These are phyloP conservation scores for Kuraishia cidri DNA, from an alignment of 805 yeast species.

Conservation along the genomic window DNA sequence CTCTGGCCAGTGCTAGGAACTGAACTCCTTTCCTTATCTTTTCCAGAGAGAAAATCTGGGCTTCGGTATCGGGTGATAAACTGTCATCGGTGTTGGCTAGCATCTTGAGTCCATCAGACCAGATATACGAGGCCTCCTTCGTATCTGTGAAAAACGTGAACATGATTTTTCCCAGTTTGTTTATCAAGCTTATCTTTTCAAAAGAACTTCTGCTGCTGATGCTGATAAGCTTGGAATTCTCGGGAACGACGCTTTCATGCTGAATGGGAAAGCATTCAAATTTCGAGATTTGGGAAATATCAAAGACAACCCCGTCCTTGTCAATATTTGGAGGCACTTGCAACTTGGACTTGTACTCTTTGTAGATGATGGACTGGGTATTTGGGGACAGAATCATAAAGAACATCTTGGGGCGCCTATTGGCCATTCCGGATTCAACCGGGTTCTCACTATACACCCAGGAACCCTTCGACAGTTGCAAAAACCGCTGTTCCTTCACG, in stretches of 20 bases:
- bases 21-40: constrained; percentile 41
- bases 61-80: constrained; percentile 32
- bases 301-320: constrained; percentile 43
- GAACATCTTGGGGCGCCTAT: constrained; percentile 29
- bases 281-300: constrained; percentile 38
- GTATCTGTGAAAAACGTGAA: constrained; percentile 66
- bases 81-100: constrained; percentile 26
- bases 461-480: constrained; percentile 65
- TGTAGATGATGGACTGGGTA: constrained; percentile 48
- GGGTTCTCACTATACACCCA: constrained; percentile 72
- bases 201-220: constrained; percentile 49
- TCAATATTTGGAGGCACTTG: constrained; percentile 47
- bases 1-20: constrained; percentile 28
- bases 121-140: constrained; percentile 54
- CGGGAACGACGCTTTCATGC: constrained; percentile 27
- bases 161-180: constrained; percentile 28
- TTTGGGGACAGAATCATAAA: constrained; percentile 62
- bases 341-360: constrained; percentile 43
- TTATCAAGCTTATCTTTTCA: constrained; percentile 44
- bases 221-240: constrained; percentile 37
- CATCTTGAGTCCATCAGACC: constrained; percentile 73
- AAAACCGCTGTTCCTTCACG: constrained; percentile 66
- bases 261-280: constrained; percentile 42
- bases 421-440: constrained; percentile 8
- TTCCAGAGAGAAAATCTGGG: constrained; percentile 32